Evolutionary conservation across 2,329 filamentous ascomycete species (phyloP).

Genomic region (Orbilia quercus): DNA sequence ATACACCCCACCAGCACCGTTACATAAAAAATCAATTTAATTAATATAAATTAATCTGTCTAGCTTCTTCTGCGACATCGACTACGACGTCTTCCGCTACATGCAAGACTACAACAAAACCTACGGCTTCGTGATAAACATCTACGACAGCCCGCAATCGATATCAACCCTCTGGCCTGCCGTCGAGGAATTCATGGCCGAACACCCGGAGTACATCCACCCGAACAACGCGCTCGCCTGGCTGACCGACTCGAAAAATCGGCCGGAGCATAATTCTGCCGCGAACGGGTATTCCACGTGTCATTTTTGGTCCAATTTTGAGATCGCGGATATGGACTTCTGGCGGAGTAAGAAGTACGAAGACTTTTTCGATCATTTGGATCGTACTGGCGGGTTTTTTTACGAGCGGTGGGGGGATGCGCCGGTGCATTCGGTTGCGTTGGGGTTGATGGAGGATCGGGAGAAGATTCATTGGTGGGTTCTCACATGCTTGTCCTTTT

Average conservation of each 20-base stretch:
- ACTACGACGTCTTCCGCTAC: conserved; percentile 98
- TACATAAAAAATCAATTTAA: too few relatives aligned
- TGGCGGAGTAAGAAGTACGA: conserved; percentile 91
- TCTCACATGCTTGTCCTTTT: conserved; percentile 47
- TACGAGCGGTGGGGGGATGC: conserved; percentile 99
- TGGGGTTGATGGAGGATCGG: conserved; percentile 91
- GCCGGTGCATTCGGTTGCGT: conserved; percentile 91
- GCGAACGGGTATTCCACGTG: conserved; percentile 97
- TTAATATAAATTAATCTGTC: background rate
- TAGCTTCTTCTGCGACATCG: conserved; percentile 93
- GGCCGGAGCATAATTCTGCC: conserved; percentile 81
- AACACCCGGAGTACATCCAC: conserved; percentile 83
- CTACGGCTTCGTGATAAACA: conserved; percentile 97
- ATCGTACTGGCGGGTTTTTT: conserved; percentile 94
- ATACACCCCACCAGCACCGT: background rate
- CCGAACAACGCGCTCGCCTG: conserved; percentile 87
- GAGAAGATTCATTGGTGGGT: conserved; percentile 90
- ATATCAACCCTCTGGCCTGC: conserved; percentile 95
- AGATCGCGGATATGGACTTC: conserved; percentile 92
- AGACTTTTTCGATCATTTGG: conserved; percentile 95
- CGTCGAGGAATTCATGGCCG: conserved; percentile 86
- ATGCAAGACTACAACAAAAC: conserved; percentile 99
- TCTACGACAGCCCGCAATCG: conserved; percentile 90
- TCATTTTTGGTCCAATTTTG: conserved; percentile 99
- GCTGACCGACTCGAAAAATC: conserved; percentile 80